Base-by-base conservation (phyloP, 768 basidiomycete genomes). In the Tylopilus sp. region DNA sequence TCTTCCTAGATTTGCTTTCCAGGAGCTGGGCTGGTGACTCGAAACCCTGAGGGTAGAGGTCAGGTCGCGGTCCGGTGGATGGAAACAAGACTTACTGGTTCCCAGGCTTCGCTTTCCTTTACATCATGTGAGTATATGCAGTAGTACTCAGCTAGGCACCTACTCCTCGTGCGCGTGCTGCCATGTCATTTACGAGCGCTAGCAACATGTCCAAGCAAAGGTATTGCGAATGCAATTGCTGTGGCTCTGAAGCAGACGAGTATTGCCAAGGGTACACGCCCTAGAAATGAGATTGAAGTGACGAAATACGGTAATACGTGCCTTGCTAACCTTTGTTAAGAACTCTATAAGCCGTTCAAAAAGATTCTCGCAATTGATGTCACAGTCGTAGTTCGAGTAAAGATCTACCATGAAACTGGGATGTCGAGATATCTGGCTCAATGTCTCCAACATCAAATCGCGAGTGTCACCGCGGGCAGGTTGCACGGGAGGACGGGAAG, bases 361-460 rank as follows among this genome's bases (percentile, higher is more conserved):
- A 51, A 98, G 72, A 68, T 98, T 96, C 74, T 98, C 97, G 68
- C 92, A 93, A 64, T 98, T 96, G 58, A 89, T 84, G 63, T 97
- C 93, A 64, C 94, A 98, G 66, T 99, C 97, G 69, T 98, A 99
- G 69, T 98, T 99, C 50, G 85, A 80, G 74, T 92, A 99, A 14
- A 97, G 75, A 63, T 98, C 93, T 42, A 96, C 91, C 89, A 97
- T 92, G 74, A 96, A 95, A 65, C 86, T 90, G 3, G 90, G 83
- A 61, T 89, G 84, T 3, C 87, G 78, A 16, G 90, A 86, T 40
- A 95, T 81, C 49, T 90, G 87, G 49, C 80, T 81, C 24, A 98
- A 74, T 6, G 89, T 89, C 69, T 98, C 96, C 53, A 99, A 74
- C 63, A 98, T 85, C 51, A 98, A 74, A 63, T 96, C 91, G 22